These are phyloP conservation scores for Fusarium sp. DNA, from an alignment of 2,329 filamentous ascomycete species.

Conservation along the genomic window DNA sequence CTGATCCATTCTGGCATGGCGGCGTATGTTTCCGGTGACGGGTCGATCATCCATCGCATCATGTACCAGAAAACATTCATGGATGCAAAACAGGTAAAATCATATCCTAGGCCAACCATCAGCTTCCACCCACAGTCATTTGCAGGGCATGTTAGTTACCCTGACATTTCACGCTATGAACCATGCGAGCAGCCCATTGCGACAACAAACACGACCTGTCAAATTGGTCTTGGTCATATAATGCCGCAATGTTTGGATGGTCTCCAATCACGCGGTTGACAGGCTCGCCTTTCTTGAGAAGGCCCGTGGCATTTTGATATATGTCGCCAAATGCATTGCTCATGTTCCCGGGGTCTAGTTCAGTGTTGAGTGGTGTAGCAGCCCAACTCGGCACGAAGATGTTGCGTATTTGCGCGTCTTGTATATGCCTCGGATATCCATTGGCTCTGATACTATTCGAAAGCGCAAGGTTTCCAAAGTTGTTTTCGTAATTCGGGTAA, in stretches of 20 bases:
- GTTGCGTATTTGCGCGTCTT: constrained; percentile 4
- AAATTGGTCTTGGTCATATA: constrained; percentile 7
- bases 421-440: background rate
- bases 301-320: background rate
- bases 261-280: rapidly evolving
- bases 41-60: constrained; percentile 22
- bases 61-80: constrained; percentile 23
- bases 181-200: constrained; percentile 24
- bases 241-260: constrained; percentile 1
- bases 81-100: constrained; percentile 14
- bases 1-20: constrained; percentile 25
- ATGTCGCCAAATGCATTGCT: constrained; percentile 1
- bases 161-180: constrained; percentile 14
- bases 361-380: background rate
- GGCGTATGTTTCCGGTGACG: constrained; percentile 8
- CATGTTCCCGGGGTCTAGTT: background rate
- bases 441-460: background rate
- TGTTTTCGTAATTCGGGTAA: background rate
- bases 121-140: rapidly evolving
- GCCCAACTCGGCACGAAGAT: background rate
- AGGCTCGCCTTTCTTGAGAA: background rate
- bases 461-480: constrained; percentile 6
- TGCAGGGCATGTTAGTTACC: background rate
- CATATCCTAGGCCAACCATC: background rate
- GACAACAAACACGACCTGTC: constrained; percentile 16